Base-by-base conservation (phyloP, 345 rosid genomes). In the Triadica sebifera region DNA sequence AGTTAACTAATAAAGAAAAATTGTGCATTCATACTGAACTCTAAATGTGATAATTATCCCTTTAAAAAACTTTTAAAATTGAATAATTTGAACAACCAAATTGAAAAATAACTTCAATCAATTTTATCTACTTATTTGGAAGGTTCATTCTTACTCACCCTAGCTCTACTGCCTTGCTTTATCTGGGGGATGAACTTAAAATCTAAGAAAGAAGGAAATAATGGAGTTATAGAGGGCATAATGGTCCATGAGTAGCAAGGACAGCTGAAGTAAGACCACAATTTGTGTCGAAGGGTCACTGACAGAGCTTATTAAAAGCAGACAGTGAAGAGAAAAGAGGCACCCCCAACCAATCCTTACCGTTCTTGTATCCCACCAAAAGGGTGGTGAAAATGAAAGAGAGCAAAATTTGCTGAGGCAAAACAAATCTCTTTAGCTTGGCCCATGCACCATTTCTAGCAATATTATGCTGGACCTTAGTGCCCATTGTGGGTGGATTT, bases 401-500 rank as follows among this genome's bases (percentile, higher is more conserved):
- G 77, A 75, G 78, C 73, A 76, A 67, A 43, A 63, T 12, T 62
- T 78, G 81, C 55, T 63, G 74, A 78, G 77, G 75, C 81, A 79
- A 67, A 50, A 41, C 63, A 55, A 24, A 43, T 61, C 29, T 56
- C 46, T 75, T 77, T 63, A 53, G 62, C 24, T 57, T 41, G 74
- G 67, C 71, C 80, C 65, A 70, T 46, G 22, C 63, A 75, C 86
- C 81, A 74, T 83, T 83, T 79, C 50, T 67, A 75, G 85, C 78
- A 80, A 84, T 61, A 73, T 76, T 46, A 69, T 7, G 72, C 60
- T 85, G 84, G 81, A 62, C 46, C 77, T 65, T 25, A 61, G 47
- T 73, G 19, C 76, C 47, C 6, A 5, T 71, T 72, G 62, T 51
- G 72, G 87, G 88, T 85, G 86, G 88, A 74, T 80, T 81, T 72